Base-by-base conservation (phyloP, 129 eudicot species). In the Centaurea solstitialis region DNA sequence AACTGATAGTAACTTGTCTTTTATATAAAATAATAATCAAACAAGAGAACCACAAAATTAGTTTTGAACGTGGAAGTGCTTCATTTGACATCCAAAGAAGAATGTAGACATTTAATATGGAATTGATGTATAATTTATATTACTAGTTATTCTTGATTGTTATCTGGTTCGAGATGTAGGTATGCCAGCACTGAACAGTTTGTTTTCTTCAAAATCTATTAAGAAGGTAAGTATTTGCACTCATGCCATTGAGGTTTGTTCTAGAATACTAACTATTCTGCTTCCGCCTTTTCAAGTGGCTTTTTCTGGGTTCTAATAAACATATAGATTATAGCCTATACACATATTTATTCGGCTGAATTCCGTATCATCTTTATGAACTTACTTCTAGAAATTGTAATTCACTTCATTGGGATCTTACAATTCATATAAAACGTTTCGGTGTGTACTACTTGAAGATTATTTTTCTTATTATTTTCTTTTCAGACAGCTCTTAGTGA, bases 161-260 rank as follows among this genome's bases (percentile, higher is more conserved):
- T 68, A 39, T 74, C 23, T 40, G 43, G 5, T 80, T 80, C 50
- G 22, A 69, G n/a, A 73, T 85, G 80, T 78, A 94, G 98, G 94
- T 9, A 24, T 81, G 9, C 82, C 86, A 53, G 40, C 91, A 7
- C 22, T 57, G 65, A 39, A 81, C 40, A 79, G 62, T 64, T 57
- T 90, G 76, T 82, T 87, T 74, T 67, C 90, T 81, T 80, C 90
- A 74, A 94, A 80, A 68, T 82, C 88, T 13, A 77, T 28, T 72
- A 90, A 90, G 78, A 89, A 87, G 97, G 98, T 64, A 64, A 21
- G 30, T 64, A 64, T 64, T 18, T 64, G 5, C 68, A 21, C 28
- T 22, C 30, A 21, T 64, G 68, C 28, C 68, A 18, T 64, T 21
- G 26, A 22, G 26, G 28, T 64, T 64, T 64, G 68, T 64, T 64